phyloP scores from a whole-genome alignment of 1,284 basidiomycete genomes.

The Leccinum subrobustum region DNA sequence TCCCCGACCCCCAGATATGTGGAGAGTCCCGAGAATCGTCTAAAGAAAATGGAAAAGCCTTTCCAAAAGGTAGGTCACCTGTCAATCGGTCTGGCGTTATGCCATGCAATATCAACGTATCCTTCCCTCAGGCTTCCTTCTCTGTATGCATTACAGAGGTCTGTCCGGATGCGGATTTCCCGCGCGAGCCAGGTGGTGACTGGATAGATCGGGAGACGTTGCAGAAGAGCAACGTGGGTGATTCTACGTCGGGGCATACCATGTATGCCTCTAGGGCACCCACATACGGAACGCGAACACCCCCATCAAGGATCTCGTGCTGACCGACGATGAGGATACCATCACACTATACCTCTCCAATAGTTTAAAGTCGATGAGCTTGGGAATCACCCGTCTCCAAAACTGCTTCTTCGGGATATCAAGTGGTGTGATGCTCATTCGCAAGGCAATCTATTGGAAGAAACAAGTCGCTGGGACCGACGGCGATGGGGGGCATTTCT shows the following conservation, averaged over 20 bases:
- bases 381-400: conserved; percentile 31
- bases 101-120: background rate
- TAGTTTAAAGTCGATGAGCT: conserved; percentile 18
- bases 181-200: conserved; percentile 42
- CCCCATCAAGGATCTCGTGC: conserved; percentile 26
- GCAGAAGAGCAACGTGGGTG: conserved; percentile 33
- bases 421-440: conserved; percentile 64
- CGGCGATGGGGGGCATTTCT: background rate
- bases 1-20: conserved; percentile 51
- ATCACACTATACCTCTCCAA: conserved; percentile 26
- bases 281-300: background rate
- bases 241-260: conserved; percentile 12
- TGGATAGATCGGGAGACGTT: conserved; percentile 34
- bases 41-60: conserved; percentile 72
- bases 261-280: conserved; percentile 7
- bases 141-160: conserved; percentile 34
- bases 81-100: background rate
- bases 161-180: conserved; percentile 51
- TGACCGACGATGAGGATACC: conserved; percentile 37
- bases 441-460: conserved; percentile 65
- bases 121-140: background rate
- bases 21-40: conserved; percentile 67
- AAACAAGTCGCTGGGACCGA: conserved; percentile 48
- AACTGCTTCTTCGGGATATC: conserved; percentile 72
- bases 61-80: conserved; percentile 46